Evolutionary conservation across 768 basidiomycete genomes (phyloP).

Genomic region (Sutorius australiensis): DNA sequence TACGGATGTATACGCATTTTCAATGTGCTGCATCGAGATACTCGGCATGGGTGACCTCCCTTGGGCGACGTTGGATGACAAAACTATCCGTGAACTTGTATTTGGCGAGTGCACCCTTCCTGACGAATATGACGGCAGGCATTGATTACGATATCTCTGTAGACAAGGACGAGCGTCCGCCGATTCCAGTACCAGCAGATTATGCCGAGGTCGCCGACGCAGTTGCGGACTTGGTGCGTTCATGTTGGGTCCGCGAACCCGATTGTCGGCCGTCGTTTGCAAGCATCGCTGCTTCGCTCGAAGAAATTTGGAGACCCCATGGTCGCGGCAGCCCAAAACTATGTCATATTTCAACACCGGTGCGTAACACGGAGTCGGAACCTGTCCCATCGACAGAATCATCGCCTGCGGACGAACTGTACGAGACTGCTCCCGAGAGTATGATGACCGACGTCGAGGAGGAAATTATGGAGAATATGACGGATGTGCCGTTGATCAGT

Average conservation of each 20-base stretch:
- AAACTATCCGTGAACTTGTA: slow-evolving; percentile 48
- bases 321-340: slow-evolving; percentile 19
- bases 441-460: slow-evolving; percentile 18
- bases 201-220: slow-evolving; percentile 32
- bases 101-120: slow-evolving; percentile 36
- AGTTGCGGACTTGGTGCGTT: slow-evolving; percentile 42
- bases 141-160: slow-evolving; percentile 15
- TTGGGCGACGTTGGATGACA: slow-evolving; percentile 51
- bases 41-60: slow-evolving; percentile 59
- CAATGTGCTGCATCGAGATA: slow-evolving; percentile 62
- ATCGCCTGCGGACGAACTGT: slow-evolving; percentile 22
- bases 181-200: slow-evolving; percentile 37
- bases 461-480: slow-evolving; percentile 11
- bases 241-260: slow-evolving; percentile 58
- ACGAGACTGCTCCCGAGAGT: slow-evolving; percentile 28
- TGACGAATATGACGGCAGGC: slow-evolving; percentile 3
- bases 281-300: slow-evolving; percentile 43
- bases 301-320: slow-evolving; percentile 40
- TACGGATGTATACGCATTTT: slow-evolving; percentile 68
- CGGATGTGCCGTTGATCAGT: slow-evolving; percentile 16
- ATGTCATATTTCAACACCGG: background rate
- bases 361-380: background rate
- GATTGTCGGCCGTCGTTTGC: slow-evolving; percentile 50
- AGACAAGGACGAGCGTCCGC: slow-evolving; percentile 53
- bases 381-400: slow-evolving; percentile 8